Conservation (phyloP, 2,329 filamentous ascomycete species). For the Microdochium nivale region DNA sequence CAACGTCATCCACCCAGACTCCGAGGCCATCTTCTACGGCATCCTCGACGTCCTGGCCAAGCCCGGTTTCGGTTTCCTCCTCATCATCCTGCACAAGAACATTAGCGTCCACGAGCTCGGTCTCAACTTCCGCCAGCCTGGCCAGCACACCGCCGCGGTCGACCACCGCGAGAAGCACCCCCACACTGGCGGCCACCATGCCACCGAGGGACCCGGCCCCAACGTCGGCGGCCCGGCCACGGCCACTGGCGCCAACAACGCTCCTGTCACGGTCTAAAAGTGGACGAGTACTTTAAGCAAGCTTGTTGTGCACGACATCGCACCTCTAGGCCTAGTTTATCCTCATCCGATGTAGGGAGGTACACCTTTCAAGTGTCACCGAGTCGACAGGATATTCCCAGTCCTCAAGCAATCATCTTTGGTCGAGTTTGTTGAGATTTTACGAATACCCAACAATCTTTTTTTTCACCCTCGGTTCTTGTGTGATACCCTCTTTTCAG, state of each 20-base stretch:
- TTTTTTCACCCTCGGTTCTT: too few relatives aligned
- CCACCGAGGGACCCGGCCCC: neutral
- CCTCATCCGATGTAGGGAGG: too few relatives aligned
- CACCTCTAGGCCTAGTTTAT: too few relatives aligned
- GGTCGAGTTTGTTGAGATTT: too few relatives aligned
- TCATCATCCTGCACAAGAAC: conserved; percentile 54
- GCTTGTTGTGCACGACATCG: too few relatives aligned
- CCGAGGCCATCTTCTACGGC: conserved; percentile 61
- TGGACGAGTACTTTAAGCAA: too few relatives aligned
- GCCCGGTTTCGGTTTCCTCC: conserved; percentile 50
- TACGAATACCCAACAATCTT: too few relatives aligned
- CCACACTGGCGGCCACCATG: neutral
- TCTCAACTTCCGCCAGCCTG: conserved; percentile 27
- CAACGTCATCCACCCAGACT: conserved; percentile 57
- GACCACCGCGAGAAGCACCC: conserved; percentile 13
- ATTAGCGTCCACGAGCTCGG: conserved; percentile 51
- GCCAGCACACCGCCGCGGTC: conserved; percentile 3
- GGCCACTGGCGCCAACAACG: conserved; percentile 13
- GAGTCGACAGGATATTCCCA: too few relatives aligned
- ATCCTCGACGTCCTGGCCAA: conserved; percentile 58
- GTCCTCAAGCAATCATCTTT: too few relatives aligned
- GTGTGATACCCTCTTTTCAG: too few relatives aligned
- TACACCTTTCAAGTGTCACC: too few relatives aligned
- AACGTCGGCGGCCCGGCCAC: neutral
- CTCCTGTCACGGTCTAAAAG: too few relatives aligned